phyloP scores from a whole-genome alignment of 148 eudicot species.

The Camellia japonica region DNA sequence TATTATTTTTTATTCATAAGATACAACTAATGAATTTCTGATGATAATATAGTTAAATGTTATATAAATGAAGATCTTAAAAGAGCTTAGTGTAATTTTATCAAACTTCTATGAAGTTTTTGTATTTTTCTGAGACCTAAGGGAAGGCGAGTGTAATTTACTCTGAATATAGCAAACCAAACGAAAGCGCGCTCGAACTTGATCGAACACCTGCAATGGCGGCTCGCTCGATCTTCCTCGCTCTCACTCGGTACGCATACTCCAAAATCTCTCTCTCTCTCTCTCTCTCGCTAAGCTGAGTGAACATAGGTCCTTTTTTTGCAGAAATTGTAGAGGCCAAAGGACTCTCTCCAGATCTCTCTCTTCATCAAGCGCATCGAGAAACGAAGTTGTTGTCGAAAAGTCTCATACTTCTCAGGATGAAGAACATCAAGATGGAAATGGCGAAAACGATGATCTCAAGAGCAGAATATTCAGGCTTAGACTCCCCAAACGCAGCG shows the following conservation, averaged over 20 bases:
- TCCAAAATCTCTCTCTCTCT: too few species aligned
- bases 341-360: constrained; percentile 21
- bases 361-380: constrained; percentile 35
- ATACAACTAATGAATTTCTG: too few species aligned
- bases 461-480: constrained; percentile 77
- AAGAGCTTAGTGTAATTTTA: too few species aligned
- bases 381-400: constrained; percentile 25
- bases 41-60: too few species aligned
- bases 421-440: constrained; percentile 13
- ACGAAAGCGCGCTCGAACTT: neutral
- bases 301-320: neutral
- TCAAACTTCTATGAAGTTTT: too few species aligned
- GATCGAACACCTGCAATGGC: constrained; percentile 24
- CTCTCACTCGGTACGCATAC: constrained; percentile 25
- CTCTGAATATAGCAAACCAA: neutral
- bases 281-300: neutral
- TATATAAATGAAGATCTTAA: too few species aligned
- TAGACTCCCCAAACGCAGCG: constrained; percentile 82
- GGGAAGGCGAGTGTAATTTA: neutral
- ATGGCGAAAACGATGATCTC: constrained; percentile 40
- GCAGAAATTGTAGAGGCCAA: constrained; percentile 14
- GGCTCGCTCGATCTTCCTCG: constrained; percentile 26
- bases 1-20: too few species aligned
- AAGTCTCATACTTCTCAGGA: constrained; percentile 17
- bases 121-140: neutral